Evolutionary conservation across 345 rosid species (phyloP), one percentile per base, ranked within the genome.

Genomic region (Rhodamnia argentea): DNA sequence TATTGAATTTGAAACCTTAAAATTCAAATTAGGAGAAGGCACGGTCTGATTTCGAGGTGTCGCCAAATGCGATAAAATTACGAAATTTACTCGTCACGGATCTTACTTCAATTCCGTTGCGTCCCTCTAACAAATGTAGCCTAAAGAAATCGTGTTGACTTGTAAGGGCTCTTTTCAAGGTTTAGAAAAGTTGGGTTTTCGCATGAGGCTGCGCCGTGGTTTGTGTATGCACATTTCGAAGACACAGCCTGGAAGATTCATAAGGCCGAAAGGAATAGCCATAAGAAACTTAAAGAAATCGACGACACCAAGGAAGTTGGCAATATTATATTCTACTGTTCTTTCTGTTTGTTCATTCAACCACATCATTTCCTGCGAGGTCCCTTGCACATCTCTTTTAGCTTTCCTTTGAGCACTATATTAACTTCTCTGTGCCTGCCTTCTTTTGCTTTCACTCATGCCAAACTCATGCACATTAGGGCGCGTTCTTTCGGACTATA

Each of bases 381-480:
- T 82, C 84, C 56, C 56, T 53, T 50, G 56, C 56, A 51, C 83
- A 82, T 26, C 26, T 82, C 60, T 55, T 50, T 42, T n/a, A 32
- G 59, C 60, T 83, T 51, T 32, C 51, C 47, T 87, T 40, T 85
- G 37, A 60, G 7, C 85, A 83, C 10, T 16, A 14, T 56, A 47
- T 4, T 20, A 70, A 55, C 62, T 57, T 89, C 87, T 51, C 6
- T 9, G 84, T 9, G 56, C 53, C 75, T 90, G 54, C 86, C 86
- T 57, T 70, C 78, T 57, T 75, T 75, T 78, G 60, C 44, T 55
- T 16, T 20, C 87, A 58, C 76, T 64, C 44, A 84, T 57, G 18
- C 53, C 32, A n/a, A 86, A 84, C 86, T 51, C 87, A 29, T 84
- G 84, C 83, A 8, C 82, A 74, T 62, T 24, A 50, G 52, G 85